Evolutionary conservation across 1,284 basidiomycete species (phyloP), one percentile per base, ranked within the genome.

Genomic region (Ceratobasidium sp.): DNA sequence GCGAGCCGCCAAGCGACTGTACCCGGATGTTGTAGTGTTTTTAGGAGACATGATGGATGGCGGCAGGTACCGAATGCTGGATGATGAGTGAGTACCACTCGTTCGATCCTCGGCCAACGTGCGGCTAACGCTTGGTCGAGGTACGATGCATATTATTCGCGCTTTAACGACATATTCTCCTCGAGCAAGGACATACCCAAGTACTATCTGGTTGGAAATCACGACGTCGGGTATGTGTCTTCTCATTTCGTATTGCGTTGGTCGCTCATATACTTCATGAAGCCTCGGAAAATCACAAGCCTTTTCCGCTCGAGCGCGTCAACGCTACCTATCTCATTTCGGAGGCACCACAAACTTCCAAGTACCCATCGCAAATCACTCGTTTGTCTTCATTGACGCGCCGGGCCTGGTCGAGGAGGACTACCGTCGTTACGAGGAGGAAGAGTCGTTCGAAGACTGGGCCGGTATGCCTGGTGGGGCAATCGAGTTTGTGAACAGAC

Each of bases 171-270:
- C 6, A 88, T 91, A 75, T 93, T 94, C 81, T 81, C 84, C 13
- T 78, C 86, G 43, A 81, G 81, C 4, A 34, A 77, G 0, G 65
- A 74, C 0, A 82, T 85, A 0, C 83, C 86, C 0, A 84, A 86
- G 34, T 88, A 90, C 81, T 91, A 89, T 79, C 82, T 95, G n/a
- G 91, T 93, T 0, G 94, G 94, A 13, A 96, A 96, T 79, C 91
- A 93, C 80, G 94, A 96, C 78, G 85, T 96, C 56, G 92, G 90
- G 87, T 92, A 77, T 75, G 85, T 80, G 19, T 49, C 22, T n/a
- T 48, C 48, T 39, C 48, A 59, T 43, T 65, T 63, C 41, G 74
- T 78, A 29, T 76, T 63, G n/a, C 48, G 54, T 74, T 13, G 22
- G 43, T 62, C 78, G 61, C 37, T 51, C 11, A 41, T n/a, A 34